Base-by-base conservation (phyloP, 768 basidiomycete species). In the Baorangia bicolor region DNA sequence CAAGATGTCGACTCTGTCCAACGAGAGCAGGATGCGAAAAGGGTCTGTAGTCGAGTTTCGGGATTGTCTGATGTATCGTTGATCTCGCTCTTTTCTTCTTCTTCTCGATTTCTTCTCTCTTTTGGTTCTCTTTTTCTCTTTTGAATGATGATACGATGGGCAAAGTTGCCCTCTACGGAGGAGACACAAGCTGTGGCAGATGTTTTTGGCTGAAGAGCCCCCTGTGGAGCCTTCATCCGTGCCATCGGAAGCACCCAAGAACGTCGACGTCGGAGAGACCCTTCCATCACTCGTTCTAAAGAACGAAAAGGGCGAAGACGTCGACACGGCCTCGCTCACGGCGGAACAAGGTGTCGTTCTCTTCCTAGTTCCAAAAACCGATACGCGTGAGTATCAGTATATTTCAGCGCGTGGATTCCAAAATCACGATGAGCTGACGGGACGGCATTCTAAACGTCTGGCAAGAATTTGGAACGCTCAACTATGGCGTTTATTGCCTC, bases 291-390 rank as follows among this genome's bases (percentile, higher is more conserved):
- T 95, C 57, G 81, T 76, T 6, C 75, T 98, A 56, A 87, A 93
- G 75, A 92, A 93, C 69, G 91, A 97, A 74, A 84, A 90, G 69
- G 90, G 78, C 41, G 85, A 90, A 56, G 90, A 94, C 51, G 74
- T 93, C 25, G 82, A 92, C 56, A 77, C 92, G 9, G 74, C 79
- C 27, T 78, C 75, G 5, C 73, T 95, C 38, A 78, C 85, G 3
- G 75, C 76, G 28, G 86, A 93, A 61, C 78, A 83, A 59, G 92
- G 94, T 1, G 81, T 90, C 10, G 81, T 98, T 31, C 70, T 98
- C 56, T 94, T 93, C 76, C 74, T 90, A 5, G 83, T 93, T 2
- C 92, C 88, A 55, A 94, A 87, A 73, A 92, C 89, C 39, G 90
- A 92, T 74, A 93, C 90, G 20, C 85, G 88, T 93, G 63, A 61